Evolutionary conservation across 106 monocot genomes (phyloP), one percentile per base, ranked within the genome.

Genomic region (Dactylorhiza incarnata): DNA sequence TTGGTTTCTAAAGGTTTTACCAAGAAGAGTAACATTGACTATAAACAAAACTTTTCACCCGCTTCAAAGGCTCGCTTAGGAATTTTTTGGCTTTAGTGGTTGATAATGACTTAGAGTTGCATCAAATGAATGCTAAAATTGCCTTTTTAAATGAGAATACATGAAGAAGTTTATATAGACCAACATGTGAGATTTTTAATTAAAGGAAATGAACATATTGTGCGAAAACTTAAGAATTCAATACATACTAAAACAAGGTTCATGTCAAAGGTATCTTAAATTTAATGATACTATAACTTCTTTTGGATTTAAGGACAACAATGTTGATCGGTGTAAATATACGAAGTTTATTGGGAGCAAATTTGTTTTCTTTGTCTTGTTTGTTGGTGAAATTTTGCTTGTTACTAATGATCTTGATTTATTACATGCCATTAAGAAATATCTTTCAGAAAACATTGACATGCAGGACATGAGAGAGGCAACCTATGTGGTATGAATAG

Each of bases 171-270:
- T 50, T 50, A 50, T 50, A 50, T 50, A 6, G 50, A 7, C 2
- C 50, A 50, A 54, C 70, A 43, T 45, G 11, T 70, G 26, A 53
- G 54, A 11, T 70, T 78, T 55, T 9, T 19, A 37, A 7, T 68
- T 7, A 44, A 59, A 50, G 53, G 19, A 48, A 51, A 71, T 1
- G 20, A 55, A 54, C 29, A 55, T 25, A 48, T 70, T 15, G 54
- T 71, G 8, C 71, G 78, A 11, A 71, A 71, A 71, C 70, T 52
- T n/a, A 70, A 68, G 26, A 78, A 78, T 37, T 71, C 69, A 29
- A 53, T 78, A 78, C 17, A 37, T 52, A n/a, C 70, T 78, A 49
- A 71, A 54, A 4, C 29, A 78, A 55, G 54, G 44, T 71, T 69
- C 54, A 2, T 5, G 52, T 12, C n/a, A 69, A 54, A 70, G 53